Evolutionary conservation across 345 rosid species (phyloP).

Genomic region (Acer yangbiense): DNA sequence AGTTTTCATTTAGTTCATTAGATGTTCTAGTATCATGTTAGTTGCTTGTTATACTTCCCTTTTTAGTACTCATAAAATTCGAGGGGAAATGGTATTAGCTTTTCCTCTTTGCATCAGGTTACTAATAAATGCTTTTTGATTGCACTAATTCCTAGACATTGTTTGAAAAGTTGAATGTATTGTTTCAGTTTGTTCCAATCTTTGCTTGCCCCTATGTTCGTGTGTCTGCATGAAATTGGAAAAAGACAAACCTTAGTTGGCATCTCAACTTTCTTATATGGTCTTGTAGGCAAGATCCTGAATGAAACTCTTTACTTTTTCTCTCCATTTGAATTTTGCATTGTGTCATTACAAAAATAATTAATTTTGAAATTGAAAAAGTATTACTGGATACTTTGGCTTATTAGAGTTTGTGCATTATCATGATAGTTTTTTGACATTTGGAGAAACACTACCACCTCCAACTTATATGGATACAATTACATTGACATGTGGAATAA

Average conservation of each 20-base stretch:
- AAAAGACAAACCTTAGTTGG: neutral
- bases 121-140: neutral
- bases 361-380: too few relatives aligned
- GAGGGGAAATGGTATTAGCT: neutral
- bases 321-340: neutral
- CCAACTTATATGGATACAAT: too few relatives aligned
- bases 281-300: neutral
- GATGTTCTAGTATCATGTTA: neutral
- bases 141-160: neutral
- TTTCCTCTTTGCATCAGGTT: neutral
- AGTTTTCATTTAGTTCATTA: neutral
- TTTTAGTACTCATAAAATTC: neutral
- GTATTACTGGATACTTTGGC: too few relatives aligned
- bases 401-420: too few relatives aligned
- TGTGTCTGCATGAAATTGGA: neutral
- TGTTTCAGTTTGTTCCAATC: neutral
- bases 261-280: neutral
- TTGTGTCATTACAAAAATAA: too few relatives aligned
- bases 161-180: neutral
- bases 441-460: too few relatives aligned
- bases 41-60: neutral
- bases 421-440: too few relatives aligned
- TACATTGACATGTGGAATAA: too few relatives aligned
- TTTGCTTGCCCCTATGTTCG: neutral
- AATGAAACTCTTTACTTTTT: too few relatives aligned